Conservation (phyloP, 371 early-diverging fungal species). For the Funneliformis caledonium region DNA sequence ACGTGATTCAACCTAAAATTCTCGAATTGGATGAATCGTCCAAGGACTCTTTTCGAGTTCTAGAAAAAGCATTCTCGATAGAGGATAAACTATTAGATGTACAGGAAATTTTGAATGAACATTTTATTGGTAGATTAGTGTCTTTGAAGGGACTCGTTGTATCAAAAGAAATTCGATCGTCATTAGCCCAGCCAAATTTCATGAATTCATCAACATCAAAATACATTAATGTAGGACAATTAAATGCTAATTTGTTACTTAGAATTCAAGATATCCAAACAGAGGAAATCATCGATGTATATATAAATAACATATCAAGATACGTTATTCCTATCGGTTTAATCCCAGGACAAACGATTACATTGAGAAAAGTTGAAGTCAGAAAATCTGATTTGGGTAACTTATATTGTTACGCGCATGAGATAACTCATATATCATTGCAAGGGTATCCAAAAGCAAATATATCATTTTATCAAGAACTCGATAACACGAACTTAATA, state of each 20-base stretch:
- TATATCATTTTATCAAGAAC: not conserved
- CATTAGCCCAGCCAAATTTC: not conserved
- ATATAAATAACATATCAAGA: not conserved
- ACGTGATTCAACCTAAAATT: not conserved
- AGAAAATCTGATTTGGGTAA: not conserved
- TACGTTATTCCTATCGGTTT: constrained; percentile 3
- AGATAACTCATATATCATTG: not conserved
- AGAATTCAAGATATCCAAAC: not conserved
- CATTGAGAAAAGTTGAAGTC: not conserved
- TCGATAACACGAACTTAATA: not conserved
- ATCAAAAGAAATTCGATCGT: not conserved
- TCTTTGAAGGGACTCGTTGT: not conserved
- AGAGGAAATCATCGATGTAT: not conserved
- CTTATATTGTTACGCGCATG: not conserved
- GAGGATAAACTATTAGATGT: not conserved
- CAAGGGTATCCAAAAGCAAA: not conserved
- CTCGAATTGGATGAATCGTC: not conserved
- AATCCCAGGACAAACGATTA: not conserved
- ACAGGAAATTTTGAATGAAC: not conserved
- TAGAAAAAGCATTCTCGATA: not conserved
- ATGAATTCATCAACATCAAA: not conserved
- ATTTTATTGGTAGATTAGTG: not conserved
- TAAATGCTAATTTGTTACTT: not conserved
- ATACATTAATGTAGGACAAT: not conserved
- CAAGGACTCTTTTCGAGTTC: not conserved